Evolutionary conservation across 257 asterid species (phyloP).

Genomic region (Solanum peruvianum): DNA sequence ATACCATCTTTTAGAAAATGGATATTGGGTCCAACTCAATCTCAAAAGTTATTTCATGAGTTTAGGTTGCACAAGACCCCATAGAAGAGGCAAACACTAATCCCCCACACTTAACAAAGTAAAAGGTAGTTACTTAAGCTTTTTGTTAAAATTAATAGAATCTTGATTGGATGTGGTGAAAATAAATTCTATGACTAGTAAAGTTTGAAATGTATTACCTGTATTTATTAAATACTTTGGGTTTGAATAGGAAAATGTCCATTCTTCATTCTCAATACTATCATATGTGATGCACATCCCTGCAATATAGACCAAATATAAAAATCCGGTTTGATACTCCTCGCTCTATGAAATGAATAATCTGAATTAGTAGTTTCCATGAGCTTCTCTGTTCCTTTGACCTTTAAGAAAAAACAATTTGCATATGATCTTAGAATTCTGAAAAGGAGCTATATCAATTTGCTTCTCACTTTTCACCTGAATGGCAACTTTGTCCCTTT

Average conservation of each 20-base stretch:
- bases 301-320: neutral
- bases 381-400: neutral
- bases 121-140: neutral
- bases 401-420: neutral
- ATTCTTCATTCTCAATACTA: neutral
- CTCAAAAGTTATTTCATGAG: neutral
- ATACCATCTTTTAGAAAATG: neutral
- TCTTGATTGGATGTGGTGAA: neutral
- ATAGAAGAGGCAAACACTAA: neutral
- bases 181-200: neutral
- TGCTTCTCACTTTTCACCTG: neutral
- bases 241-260: neutral
- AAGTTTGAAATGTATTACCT: neutral
- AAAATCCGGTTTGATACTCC: neutral
- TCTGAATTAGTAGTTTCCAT: neutral
- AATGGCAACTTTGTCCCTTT: neutral
- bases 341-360: neutral
- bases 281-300: neutral
- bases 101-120: neutral
- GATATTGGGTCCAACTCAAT: neutral
- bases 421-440: neutral
- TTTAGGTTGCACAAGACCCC: neutral
- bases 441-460: neutral
- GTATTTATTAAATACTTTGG: neutral
- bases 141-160: neutral